Evolutionary conservation across 148 eudicot species (phyloP), one percentile per base, ranked within the genome.

Genomic region (Diospyros kaki): DNA sequence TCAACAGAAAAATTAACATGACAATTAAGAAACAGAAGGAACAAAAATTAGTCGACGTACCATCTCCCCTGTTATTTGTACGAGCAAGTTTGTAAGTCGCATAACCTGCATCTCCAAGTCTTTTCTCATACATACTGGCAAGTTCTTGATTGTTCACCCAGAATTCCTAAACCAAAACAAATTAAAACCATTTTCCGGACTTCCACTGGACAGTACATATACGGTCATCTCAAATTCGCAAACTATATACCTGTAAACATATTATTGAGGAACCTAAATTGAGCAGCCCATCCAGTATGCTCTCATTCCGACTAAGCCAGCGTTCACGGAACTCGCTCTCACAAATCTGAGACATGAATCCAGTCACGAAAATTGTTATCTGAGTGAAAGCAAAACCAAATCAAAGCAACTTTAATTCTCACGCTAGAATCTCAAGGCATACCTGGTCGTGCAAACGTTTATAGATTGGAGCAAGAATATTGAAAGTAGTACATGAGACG

Each of bases 91-190:
- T 92, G 81, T 88, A 87, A 78, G 52, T 88, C 53, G 78, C 63
- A 78, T 96, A 96, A 53, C 99, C 99, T 60, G 99, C 98, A 86
- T 93, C 90, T 48, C 90, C 89, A 62, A 93, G 93, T 82, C 97
- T 87, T 69, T 77, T 91, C 76, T 96, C 90, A 68, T 96, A 96
- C 88, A 96, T 89, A 76, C 79, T 82, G 52, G 93, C 98, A 68
- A 96, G 90, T 74, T 93, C 98, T 73, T 96, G 93, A 75, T 93
- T 96, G 52, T 94, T 97, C 84, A 96, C 98, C 99, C 99, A 96
- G 79, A 92, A 96, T 77, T 95, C 99, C 99, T 95, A 79, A 59
- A 40, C 18, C 15, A 55, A 4, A 6, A 41, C 6, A 43, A 74
- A 42, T 10, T 38, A 44, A 43, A 52, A 40, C 66, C 28, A 61